Conservation (phyloP, 805 yeast genomes). For the Lipomyces oligophaga region DNA sequence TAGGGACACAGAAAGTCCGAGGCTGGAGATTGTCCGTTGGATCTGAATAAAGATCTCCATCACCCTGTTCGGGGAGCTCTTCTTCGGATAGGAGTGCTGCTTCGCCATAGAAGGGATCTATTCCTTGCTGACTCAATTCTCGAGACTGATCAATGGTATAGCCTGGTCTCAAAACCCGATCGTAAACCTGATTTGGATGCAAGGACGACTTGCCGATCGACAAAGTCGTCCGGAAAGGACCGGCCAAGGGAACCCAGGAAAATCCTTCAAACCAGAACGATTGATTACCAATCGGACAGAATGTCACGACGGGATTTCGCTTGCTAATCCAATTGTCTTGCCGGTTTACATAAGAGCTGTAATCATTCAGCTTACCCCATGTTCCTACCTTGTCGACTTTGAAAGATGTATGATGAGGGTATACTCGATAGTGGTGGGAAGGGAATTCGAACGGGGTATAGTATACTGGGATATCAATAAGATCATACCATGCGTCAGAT, state of each 20-base stretch:
- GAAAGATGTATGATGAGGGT: constrained; percentile 1
- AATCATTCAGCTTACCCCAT: constrained; percentile 7
- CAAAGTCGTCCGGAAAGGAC: neutral
- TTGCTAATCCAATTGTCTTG: neutral
- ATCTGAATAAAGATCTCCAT: too few relatives aligned
- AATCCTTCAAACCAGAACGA: constrained; percentile 12
- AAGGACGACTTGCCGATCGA: constrained; percentile 1
- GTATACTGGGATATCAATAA: too few relatives aligned
- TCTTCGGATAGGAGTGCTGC: neutral
- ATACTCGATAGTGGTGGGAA: neutral
- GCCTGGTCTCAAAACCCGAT: neutral
- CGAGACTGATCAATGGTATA: constrained; percentile 4
- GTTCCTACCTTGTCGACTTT: neutral
- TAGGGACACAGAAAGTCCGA: constrained; percentile 1
- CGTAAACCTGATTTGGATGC: constrained; percentile 5
- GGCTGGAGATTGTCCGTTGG: too few relatives aligned
- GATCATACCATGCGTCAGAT: too few relatives aligned
- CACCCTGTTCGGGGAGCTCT: too few relatives aligned
- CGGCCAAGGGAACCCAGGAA: neutral
- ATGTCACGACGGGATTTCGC: neutral
- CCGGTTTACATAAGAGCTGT: neutral
- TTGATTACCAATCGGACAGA: constrained; percentile 10
- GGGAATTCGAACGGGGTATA: constrained; percentile 5
- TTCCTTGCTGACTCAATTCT: constrained; percentile 4
- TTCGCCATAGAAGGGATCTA: neutral